Percentiles rank a stretch among this genome's conserved stretches.
phyloP scores from a whole-genome alignment of 805 yeast genomes.

The Cyberlindnera amylophila region DNA sequence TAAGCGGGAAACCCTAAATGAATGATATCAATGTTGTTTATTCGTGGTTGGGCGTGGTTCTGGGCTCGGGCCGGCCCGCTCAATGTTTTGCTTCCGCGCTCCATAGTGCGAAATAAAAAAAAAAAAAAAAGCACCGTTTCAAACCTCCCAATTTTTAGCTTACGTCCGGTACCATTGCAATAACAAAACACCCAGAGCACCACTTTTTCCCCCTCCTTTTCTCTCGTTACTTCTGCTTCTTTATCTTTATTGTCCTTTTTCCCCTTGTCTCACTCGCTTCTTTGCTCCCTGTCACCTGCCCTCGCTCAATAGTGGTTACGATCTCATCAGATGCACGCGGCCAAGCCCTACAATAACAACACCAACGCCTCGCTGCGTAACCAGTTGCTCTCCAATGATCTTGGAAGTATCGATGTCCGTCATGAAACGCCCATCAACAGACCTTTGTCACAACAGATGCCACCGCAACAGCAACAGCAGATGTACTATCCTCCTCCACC shows the following conservation, averaged over 20 bases:
- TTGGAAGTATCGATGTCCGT: conserved; percentile 43
- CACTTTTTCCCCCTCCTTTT: no score
- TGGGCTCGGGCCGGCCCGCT: background rate
- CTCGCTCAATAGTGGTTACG: no score
- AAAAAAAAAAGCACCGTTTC: conserved; percentile 1
- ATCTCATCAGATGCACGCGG: conserved; percentile 12
- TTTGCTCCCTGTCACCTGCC: background rate
- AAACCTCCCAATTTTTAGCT: background rate
- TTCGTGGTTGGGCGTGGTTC: background rate
- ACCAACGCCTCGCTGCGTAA: conserved; percentile 26
- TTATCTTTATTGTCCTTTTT: no score
- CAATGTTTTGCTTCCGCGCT: background rate
- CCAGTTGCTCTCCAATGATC: conserved; percentile 35
- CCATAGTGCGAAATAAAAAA: background rate
- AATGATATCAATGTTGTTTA: no score
- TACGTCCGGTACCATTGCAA: no score
- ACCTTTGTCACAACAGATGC: conserved; percentile 7
- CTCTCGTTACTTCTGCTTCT: no score
- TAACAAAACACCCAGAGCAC: no score
- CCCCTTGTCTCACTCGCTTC: no score
- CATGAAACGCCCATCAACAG: conserved; percentile 36
- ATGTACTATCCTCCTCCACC: conserved; percentile 15
- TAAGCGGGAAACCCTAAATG: no score
- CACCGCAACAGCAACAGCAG: conserved; percentile 18
- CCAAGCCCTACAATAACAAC: conserved; percentile 10